Percentiles rank a stretch among this genome's conserved stretches.
Evolutionary conservation across 495 filamentous ascomycete species (phyloP).

Genomic region (Hypoxylon crocopeplum): DNA sequence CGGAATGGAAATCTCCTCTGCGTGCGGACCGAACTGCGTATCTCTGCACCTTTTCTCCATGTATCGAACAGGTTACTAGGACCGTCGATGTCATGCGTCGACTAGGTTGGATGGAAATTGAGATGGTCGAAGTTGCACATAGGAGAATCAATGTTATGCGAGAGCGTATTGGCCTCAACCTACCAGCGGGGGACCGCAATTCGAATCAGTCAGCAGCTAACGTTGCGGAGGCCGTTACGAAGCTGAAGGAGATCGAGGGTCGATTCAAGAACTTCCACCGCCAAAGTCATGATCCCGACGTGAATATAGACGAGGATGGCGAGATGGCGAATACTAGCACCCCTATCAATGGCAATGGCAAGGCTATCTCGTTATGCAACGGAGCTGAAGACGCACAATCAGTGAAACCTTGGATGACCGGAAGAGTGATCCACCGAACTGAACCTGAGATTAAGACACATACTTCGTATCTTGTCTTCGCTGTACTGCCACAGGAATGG

Average conservation of each 20-base stretch:
- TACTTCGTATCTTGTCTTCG: conserved; percentile 95
- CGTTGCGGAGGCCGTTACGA: conserved; percentile 78
- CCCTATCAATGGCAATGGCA: conserved; percentile 31
- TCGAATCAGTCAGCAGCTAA: conserved; percentile 62
- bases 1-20: conserved; percentile 67
- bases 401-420: conserved; percentile 60
- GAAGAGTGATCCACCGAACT: conserved; percentile 75
- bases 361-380: conserved; percentile 8
- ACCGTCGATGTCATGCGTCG: conserved; percentile 80
- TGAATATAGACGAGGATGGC: conserved; percentile 39
- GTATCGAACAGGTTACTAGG: conserved; percentile 90
- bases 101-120: conserved; percentile 86
- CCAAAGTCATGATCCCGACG: conserved; percentile 34
- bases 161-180: conserved; percentile 71
- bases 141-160: conserved; percentile 79
- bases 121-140: conserved; percentile 86
- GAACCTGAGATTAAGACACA: conserved; percentile 93
- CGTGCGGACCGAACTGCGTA: conserved; percentile 69
- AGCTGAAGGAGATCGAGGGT: conserved; percentile 75
- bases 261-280: conserved; percentile 63
- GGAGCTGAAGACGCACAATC: conserved; percentile 38
- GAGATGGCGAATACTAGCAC: conserved; percentile 31
- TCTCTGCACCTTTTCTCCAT: conserved; percentile 94
- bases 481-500: conserved; percentile 86
- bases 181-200: conserved; percentile 48